These are phyloP conservation scores for Vaccinium corymbosum DNA, from an alignment of 148 eudicot genomes.

Conservation along the genomic window DNA sequence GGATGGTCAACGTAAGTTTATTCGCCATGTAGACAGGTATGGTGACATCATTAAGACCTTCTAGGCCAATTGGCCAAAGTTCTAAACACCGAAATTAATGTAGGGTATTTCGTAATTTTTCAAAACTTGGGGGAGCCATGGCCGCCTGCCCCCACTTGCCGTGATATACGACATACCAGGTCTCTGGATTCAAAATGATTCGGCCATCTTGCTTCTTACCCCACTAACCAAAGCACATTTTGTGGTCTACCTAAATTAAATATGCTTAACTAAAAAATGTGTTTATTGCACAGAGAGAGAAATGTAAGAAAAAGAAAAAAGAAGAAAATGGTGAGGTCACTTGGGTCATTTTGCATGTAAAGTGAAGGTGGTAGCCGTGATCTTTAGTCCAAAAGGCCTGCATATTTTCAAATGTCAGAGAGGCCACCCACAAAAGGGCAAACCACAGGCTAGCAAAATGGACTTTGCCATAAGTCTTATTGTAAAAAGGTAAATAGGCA, in stretches of 20 bases:
- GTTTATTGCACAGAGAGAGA: background rate
- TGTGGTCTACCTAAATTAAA: background rate
- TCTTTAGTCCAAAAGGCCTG: background rate
- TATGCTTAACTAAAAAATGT: background rate
- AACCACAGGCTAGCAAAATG: background rate
- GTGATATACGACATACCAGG: background rate
- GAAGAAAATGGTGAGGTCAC: background rate
- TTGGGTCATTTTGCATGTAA: background rate
- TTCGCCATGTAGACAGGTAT: background rate
- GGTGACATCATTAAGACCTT: background rate
- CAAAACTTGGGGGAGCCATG: background rate
- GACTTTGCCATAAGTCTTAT: background rate
- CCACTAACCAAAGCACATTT: background rate
- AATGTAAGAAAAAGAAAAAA: background rate
- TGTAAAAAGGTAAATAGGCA: background rate
- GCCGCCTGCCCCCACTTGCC: background rate
- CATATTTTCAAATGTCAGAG: constrained; percentile 4
- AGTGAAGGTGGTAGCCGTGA: background rate
- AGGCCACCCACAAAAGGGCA: background rate
- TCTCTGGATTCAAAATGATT: background rate
- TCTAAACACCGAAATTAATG: background rate
- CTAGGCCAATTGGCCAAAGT: background rate
- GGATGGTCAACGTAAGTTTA: background rate
- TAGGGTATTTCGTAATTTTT: background rate
- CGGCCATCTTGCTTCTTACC: background rate